phyloP scores from a whole-genome alignment of 441 rosid genomes.

The Euphorbia celastroides region DNA sequence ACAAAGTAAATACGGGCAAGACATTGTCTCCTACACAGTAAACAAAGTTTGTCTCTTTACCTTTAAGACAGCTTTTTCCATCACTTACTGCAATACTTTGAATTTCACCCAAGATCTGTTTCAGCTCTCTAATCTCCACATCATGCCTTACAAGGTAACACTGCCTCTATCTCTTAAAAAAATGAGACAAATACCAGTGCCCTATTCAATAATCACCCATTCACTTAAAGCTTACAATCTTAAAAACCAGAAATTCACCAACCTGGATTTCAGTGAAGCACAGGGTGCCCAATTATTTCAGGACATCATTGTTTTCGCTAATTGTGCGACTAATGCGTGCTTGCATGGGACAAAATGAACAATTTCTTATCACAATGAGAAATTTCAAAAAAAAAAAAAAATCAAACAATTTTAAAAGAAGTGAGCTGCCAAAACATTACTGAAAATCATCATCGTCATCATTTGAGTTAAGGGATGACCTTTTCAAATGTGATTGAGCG shows the following conservation, averaged over 20 bases:
- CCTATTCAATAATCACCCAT: background rate
- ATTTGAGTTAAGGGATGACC: conserved; percentile 28
- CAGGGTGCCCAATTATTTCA: background rate
- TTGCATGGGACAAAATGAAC: background rate
- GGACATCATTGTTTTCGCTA: background rate
- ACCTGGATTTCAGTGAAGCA: background rate
- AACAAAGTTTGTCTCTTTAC: too few relatives aligned
- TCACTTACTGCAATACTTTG: conserved; percentile 25
- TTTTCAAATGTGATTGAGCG: conserved; percentile 40
- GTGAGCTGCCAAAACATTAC: conserved; percentile 18
- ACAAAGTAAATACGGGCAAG: too few relatives aligned
- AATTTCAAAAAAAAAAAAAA: background rate
- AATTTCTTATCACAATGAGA: background rate
- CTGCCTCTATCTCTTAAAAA: background rate
- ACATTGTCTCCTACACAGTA: too few relatives aligned
- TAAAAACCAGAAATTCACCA: background rate
- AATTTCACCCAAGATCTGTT: conserved; percentile 23
- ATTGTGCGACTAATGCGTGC: background rate
- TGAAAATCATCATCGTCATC: conserved; percentile 47
- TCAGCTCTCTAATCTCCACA: background rate
- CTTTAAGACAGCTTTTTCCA: conserved; percentile 20
- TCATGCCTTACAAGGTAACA: background rate
- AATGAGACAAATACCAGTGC: background rate
- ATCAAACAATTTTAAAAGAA: background rate
- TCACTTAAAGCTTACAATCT: background rate